Base-by-base conservation (phyloP, 164 flowering plant genomes). In the Dillenia suffruticosa region DNA sequence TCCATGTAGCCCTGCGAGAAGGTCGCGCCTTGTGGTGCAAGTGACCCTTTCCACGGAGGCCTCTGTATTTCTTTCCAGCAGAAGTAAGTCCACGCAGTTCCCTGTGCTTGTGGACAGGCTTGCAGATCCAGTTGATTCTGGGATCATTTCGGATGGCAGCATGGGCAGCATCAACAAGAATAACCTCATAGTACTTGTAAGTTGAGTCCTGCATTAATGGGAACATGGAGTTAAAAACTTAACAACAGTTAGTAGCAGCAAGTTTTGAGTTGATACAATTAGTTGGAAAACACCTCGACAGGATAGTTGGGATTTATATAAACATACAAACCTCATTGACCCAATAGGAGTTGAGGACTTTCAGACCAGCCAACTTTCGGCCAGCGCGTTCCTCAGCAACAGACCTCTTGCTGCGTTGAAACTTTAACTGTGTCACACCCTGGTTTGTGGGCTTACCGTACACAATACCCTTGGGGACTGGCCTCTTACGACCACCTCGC, bases 331-430 rank as follows among this genome's bases (percentile, higher is more conserved):
- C 95, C 95, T 86, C 85, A 51, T 88, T 88, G 64, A 88, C 57
- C 89, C 91, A 88, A 80, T 88, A 88, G 9, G 95, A 88, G 64
- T 86, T 86, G 52, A 88, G 79, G 54, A 88, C 91, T 77, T 83
- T 84, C 32, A 88, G 83, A 48, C 91, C 95, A 58, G 84, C 95
- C 68, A 88, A 68, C 64, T 84, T 86, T 14, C 89, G 69, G 0
- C 91, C 95, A 63, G 95, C 95, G 54, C 95, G 82, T 64, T 85
- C 90, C 75, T 85, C 90, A 0, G 90, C 90, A 53, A 83, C 88
- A 12, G 90, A 83, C 65, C 84, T 75, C 80, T 85, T 85, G 84
- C 84, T 85, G 13, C 86, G 73, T 75, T 85, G 90, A 64, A 85
- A 85, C 71, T 85, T 85, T 53, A 85, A 74, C 53, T 83, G 90